Evolutionary conservation across 1,284 basidiomycete genomes (phyloP).

Genomic region (Ustilago trichophora): DNA sequence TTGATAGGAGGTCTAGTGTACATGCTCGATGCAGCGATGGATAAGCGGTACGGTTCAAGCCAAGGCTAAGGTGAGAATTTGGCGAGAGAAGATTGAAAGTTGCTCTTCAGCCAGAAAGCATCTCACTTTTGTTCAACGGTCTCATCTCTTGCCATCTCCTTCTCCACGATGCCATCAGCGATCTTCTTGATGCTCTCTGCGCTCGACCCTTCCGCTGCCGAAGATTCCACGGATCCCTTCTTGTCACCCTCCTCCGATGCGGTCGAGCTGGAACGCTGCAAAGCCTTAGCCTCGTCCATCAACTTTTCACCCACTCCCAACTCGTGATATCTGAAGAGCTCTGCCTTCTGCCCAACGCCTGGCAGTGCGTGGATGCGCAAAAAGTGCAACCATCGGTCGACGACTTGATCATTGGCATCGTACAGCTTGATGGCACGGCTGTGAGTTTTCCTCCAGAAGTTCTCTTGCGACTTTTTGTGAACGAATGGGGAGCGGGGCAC

Average conservation of each 20-base stretch:
- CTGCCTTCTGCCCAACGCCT: conserved; percentile 87
- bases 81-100: no score
- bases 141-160: conserved; percentile 34
- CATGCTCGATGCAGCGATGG: not conserved
- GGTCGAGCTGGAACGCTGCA: conserved; percentile 15
- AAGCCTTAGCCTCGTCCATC: conserved; percentile 40
- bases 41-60: no score
- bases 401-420: conserved; percentile 82
- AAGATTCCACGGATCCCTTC: no score
- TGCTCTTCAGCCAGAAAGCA: not conserved
- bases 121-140: conserved; percentile 19
- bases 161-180: conserved; percentile 42
- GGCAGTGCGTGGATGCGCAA: conserved; percentile 79
- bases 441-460: conserved; percentile 87
- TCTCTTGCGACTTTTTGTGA: conserved; percentile 95
- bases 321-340: conserved; percentile 72
- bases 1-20: not conserved
- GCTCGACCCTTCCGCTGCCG: conserved; percentile 1
- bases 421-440: conserved; percentile 87
- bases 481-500: conserved; percentile 87
- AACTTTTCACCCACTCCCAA: conserved; percentile 31
- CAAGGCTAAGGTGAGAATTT: no score
- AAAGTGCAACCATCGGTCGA: conserved; percentile 85
- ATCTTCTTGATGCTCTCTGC: conserved; percentile 39
- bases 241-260: not conserved